Evolutionary conservation across 2,329 filamentous ascomycete genomes (phyloP).

Genomic region (Mollisiaceae sp.): DNA sequence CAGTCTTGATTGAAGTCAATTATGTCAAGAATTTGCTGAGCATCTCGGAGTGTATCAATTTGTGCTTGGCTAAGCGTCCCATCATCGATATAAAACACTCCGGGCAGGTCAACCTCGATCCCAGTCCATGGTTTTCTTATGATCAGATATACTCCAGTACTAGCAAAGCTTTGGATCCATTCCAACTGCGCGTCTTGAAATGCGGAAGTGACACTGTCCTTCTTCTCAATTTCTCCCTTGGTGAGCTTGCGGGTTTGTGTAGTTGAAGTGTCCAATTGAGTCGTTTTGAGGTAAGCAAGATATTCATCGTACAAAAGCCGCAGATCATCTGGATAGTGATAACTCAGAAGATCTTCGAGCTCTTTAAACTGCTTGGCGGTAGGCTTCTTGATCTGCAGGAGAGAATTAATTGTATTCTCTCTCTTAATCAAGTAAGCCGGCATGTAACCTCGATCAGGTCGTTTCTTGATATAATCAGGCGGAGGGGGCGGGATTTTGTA

Average conservation of each 20-base stretch:
- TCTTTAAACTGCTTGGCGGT: constrained; percentile 1
- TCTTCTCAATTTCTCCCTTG: background rate
- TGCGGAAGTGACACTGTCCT: background rate
- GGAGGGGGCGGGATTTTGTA: constrained; percentile 12
- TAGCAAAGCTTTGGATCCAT: background rate
- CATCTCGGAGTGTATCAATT: background rate
- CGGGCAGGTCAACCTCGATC: constrained; percentile 13
- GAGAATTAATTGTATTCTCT: constrained; percentile 23
- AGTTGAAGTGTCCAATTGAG: background rate
- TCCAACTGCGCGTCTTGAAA: background rate
- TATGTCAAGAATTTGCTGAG: constrained; percentile 10
- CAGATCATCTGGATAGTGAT: constrained; percentile 14
- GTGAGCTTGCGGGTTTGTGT: background rate
- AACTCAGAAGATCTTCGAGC: constrained; percentile 14
- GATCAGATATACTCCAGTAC: constrained; percentile 20
- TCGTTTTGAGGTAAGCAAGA: background rate
- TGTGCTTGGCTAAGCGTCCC: constrained; percentile 11
- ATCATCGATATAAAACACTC: constrained; percentile 25
- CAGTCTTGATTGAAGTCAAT: background rate
- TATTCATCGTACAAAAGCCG: background rate
- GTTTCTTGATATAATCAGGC: background rate
- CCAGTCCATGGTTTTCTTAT: background rate
- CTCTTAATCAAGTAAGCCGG: constrained; percentile 19
- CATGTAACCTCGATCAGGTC: constrained; percentile 22
- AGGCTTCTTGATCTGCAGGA: constrained; percentile 9